Evolutionary conservation across 169 alveolate genomes (phyloP).

Genomic region (Plasmodium relictum): DNA sequence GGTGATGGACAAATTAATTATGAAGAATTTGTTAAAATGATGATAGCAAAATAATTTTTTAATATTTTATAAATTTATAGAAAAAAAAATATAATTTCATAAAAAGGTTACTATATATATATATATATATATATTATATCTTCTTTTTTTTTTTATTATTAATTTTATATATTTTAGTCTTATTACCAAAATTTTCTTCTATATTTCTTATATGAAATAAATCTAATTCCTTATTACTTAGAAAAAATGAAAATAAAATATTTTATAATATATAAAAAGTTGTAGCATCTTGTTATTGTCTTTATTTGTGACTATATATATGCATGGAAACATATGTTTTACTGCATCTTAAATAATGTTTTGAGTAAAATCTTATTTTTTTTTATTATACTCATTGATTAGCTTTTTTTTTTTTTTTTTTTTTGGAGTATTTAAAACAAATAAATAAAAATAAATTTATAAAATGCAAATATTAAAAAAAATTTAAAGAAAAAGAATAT

Average conservation of each 20-base stretch:
- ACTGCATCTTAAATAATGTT: neutral
- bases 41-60: constrained; percentile 94
- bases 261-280: neutral
- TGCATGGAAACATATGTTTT: neutral
- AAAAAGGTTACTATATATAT: neutral
- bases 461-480: no score
- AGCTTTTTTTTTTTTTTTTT: no score
- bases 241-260: neutral
- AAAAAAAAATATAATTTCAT: neutral
- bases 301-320: neutral
- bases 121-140: neutral
- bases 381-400: no score
- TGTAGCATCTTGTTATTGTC: no score
- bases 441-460: no score
- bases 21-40: constrained; percentile 98
- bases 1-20: constrained; percentile 99
- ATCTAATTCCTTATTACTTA: constrained; percentile 9
- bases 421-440: no score
- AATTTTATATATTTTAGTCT: neutral
- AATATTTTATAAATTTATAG: neutral
- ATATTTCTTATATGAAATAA: constrained; percentile 44
- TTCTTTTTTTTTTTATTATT: neutral
- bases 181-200: neutral
- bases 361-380: no score
- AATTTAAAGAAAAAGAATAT: no score